These are phyloP conservation scores for Rhynchosporium graminicola DNA, from an alignment of 2,329 filamentous ascomycete species.

Conservation along the genomic window DNA sequence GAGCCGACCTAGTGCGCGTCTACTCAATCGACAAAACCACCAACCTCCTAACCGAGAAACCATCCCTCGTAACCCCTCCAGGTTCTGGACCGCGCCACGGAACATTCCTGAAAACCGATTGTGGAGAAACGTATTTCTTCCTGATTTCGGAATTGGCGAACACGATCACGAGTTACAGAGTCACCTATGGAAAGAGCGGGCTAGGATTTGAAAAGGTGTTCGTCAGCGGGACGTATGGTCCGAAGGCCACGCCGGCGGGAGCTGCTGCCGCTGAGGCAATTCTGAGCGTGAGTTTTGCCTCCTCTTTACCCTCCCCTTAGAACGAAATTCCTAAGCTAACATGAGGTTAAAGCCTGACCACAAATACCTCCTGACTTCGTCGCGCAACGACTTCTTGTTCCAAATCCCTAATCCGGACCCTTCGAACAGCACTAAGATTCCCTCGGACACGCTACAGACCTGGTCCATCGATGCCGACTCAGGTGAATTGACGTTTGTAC, in stretches of 20 bases:
- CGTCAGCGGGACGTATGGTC: constrained; percentile 50
- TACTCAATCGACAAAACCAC: constrained; percentile 43
- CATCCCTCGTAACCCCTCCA: constrained; percentile 40
- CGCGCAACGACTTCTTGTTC: constrained; percentile 62
- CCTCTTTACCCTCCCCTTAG: not conserved
- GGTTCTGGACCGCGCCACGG: constrained; percentile 57
- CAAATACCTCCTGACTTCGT: constrained; percentile 66
- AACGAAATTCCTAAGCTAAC: constrained; percentile 14
- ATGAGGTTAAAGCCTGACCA: constrained; percentile 49
- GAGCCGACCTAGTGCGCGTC: constrained; percentile 51
- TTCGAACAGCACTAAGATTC: constrained; percentile 46
- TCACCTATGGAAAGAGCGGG: constrained; percentile 50
- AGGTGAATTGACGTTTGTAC: constrained; percentile 45
- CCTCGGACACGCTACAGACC: constrained; percentile 65
- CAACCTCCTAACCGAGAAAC: constrained; percentile 42
- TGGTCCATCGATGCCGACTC: constrained; percentile 56
- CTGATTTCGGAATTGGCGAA: constrained; percentile 51
- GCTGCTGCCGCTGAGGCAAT: constrained; percentile 57
- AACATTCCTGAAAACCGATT: constrained; percentile 44
- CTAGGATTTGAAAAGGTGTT: constrained; percentile 52
- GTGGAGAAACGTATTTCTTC: constrained; percentile 41
- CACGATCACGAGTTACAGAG: constrained; percentile 53
- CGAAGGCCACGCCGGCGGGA: constrained; percentile 44
- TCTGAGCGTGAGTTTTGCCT: constrained; percentile 54
- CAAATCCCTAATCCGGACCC: constrained; percentile 49